Evolutionary conservation across 108 stramenopile species (phyloP).

Genomic region (Conticribra guillardii): DNA sequence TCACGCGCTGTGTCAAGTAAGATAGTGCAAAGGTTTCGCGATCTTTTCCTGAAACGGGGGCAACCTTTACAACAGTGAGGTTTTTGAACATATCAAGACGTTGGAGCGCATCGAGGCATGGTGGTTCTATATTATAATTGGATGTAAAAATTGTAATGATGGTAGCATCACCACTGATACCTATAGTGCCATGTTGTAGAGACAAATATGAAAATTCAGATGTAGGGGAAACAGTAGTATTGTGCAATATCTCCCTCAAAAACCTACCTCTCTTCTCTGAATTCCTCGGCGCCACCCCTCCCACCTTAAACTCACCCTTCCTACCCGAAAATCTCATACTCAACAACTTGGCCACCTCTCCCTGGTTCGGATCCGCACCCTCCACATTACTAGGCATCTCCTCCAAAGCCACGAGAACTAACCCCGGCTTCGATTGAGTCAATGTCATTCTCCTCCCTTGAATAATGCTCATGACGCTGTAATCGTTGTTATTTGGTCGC

Average conservation of each 20-base stretch:
- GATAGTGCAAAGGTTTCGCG: constrained; percentile 48
- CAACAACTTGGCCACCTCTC: constrained; percentile 52
- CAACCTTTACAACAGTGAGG: constrained; percentile 38
- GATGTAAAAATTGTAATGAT: constrained; percentile 62
- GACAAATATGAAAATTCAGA: not conserved
- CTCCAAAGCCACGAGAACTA: constrained; percentile 69
- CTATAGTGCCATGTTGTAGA: not conserved
- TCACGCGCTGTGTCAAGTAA: constrained; percentile 48
- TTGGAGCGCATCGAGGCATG: constrained; percentile 32
- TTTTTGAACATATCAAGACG: constrained; percentile 55
- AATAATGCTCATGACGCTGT: constrained; percentile 79
- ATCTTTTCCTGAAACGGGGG: constrained; percentile 49
- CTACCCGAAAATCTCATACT: constrained; percentile 66
- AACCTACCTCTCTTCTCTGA: constrained; percentile 54
- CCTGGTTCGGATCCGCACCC: constrained; percentile 53
- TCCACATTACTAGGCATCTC: constrained; percentile 59
- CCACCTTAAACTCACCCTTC: constrained; percentile 38
- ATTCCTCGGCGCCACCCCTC: constrained; percentile 42
- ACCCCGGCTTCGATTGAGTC: constrained; percentile 70
- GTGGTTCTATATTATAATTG: constrained; percentile 54
- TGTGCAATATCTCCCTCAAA: constrained; percentile 8
- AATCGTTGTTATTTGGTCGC: constrained; percentile 83
- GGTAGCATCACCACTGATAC: constrained; percentile 42
- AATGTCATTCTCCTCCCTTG: constrained; percentile 68
- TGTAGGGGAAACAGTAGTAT: not conserved